These are phyloP conservation scores for Colletotrichum echinochloae DNA, from an alignment of 2,329 filamentous ascomycete species.

Conservation along the genomic window DNA sequence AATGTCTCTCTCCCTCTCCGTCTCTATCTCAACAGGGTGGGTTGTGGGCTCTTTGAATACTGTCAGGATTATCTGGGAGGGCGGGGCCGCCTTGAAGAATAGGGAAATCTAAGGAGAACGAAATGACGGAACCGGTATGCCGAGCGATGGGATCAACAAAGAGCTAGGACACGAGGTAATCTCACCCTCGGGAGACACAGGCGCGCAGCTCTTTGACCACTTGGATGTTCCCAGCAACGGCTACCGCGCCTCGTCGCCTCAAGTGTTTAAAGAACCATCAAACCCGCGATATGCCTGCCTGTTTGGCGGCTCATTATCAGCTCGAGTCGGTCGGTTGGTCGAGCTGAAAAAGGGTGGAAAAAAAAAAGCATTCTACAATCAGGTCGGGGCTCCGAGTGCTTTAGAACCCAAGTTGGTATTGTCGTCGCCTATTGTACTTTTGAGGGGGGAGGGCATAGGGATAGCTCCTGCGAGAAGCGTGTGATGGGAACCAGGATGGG, in stretches of 20 bases:
- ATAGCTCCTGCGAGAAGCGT: conserved; percentile 22
- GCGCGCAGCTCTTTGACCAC: conserved; percentile 3
- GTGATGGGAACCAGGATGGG: conserved; percentile 30
- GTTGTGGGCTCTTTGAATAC: conserved; percentile 1
- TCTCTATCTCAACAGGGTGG: conserved; percentile 13
- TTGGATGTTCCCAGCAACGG: conserved; percentile 9
- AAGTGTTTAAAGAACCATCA: background rate
- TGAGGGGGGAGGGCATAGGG: conserved; percentile 28
- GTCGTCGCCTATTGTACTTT: conserved; percentile 3
- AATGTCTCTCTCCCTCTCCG: conserved; percentile 34
- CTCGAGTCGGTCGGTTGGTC: background rate
- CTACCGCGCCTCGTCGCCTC: conserved; percentile 2
- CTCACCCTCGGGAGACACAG: conserved; percentile 5
- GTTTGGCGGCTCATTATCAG: background rate
- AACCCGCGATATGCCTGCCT: conserved; percentile 3
- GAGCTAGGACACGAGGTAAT: conserved; percentile 19
- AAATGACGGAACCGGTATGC: conserved; percentile 38
- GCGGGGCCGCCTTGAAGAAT: background rate
- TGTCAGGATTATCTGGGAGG: background rate
- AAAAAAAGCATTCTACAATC: background rate
- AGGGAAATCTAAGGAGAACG: conserved; percentile 6
- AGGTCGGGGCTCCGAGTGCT: background rate
- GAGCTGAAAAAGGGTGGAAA: background rate
- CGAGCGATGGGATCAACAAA: conserved; percentile 22
- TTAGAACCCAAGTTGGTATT: conserved; percentile 1